Base-by-base conservation (phyloP, 225 moss, liverwort and hornwort genomes). In the Bryoerythrophyllum caledonicum region DNA sequence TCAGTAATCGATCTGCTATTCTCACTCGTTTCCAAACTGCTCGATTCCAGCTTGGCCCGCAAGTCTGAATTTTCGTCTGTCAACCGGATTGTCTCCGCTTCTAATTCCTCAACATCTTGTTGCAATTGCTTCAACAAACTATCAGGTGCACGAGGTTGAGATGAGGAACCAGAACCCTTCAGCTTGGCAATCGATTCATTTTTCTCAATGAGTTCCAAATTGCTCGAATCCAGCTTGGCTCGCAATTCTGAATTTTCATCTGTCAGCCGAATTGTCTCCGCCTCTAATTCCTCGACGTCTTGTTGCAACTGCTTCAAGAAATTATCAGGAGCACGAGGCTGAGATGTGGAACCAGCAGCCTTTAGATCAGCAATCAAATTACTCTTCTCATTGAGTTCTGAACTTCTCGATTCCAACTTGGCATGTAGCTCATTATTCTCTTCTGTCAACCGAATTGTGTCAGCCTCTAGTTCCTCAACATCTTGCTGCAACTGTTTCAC, bases 391-490 rank as follows among this genome's bases (percentile, higher is more conserved):
- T 68, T 67, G 30, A 85, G 67, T 71, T 90, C 85, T 67, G 70
- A 74, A 63, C 77, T 91, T 72, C 79, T 56, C 37, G 66, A 67
- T 78, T 90, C 83, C 72, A 90, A 70, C 48, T 89, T 93, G 35
- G 86, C 63, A 57, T 84, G 84, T 64, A 96, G 85, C 43, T 93
- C 91, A 54, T 79, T 38, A 66, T 90, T 96, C 70, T 96, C 96
- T 80, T 96, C 89, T 19, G 90, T 83, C 77, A 96, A 72, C 48
- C 89, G 93, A 63, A 74, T 88, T 21, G 85, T 80, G 53, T 96
- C 96, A 11, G 82, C 80, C 80, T 96, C 96, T 55, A 96, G 57
- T 56, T 96, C 96, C 76, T 96, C 96, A 52, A 96, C 96, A 76
- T 92, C 96, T 74, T 84, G 80, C 34, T 93, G 91, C 82, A 96